Base-by-base conservation (phyloP, 2,329 filamentous ascomycete genomes). In the Aspergillus sp. region DNA sequence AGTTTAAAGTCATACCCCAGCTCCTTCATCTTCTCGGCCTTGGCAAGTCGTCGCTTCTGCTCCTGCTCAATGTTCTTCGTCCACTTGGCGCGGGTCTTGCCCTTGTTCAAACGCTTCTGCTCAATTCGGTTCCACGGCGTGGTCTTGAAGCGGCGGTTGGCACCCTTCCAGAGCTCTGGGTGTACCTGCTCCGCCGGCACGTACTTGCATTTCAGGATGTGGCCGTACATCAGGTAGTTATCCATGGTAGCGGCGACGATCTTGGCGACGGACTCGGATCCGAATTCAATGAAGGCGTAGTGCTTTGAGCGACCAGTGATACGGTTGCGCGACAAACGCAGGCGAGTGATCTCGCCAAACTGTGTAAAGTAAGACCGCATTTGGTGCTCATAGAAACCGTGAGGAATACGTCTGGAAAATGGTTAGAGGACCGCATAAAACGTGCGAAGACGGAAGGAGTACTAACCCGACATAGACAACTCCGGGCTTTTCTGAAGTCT, bases 181-280 rank as follows among this genome's bases (percentile, higher is more conserved):
- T 96, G 91, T 43, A 96, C 80, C 70, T 93, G 87, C 59, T 90
- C 90, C 56, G 85, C 79, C 4, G 90, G 85, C 4, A 97, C 84
- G 22, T 87, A 80, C 71, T 91, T 90, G 76, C 93, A 93, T 76
- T 96, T 93, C 66, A 99, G 81, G 61, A 98, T 89, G 73, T 97
- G 93, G 5, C 91, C 91, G 74, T 96, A 98, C 70, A 99, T 83
- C 39, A 98, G 85, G 76, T 99, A 99, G 78, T 93, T 96, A 81
- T 97, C 86, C 95, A 99, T 99, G 20, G 95, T 96, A 78, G 92
- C 90, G 49, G 91, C 89, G 30, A 96, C 93, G 66, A 98, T 92
- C 68, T 91, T 89, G 39, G 95, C 93, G n/a, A 92, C 90, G 56
- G 91, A 88, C 34, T 82, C 79, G 6, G 84, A 85, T 2, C 78